These are phyloP conservation scores for Fistulifera solaris DNA, from an alignment of 108 stramenopile species.

Conservation along the genomic window DNA sequence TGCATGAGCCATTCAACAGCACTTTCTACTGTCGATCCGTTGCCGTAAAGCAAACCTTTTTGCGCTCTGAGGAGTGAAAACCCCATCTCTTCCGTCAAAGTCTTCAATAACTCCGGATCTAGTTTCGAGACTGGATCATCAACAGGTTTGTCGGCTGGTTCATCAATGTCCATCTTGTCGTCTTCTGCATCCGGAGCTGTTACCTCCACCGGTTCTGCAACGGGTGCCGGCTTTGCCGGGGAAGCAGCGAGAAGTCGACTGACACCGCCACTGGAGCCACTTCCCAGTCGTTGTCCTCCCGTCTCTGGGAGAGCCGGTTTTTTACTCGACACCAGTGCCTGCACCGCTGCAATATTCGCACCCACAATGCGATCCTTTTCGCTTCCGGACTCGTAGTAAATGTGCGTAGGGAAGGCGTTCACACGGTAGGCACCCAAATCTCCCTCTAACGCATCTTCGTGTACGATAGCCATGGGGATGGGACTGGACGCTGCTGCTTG, in stretches of 20 bases:
- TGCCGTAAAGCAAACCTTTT: constrained; percentile 74
- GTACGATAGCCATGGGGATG: constrained; percentile 44
- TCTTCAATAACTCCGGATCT: constrained; percentile 42
- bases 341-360: constrained; percentile 52
- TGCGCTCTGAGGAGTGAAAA: constrained; percentile 81
- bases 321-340: constrained; percentile 39
- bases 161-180: constrained; percentile 5
- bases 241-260: background rate
- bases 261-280: constrained; percentile 15
- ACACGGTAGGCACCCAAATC: constrained; percentile 48
- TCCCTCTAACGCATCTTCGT: constrained; percentile 59
- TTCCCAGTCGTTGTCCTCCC: constrained; percentile 57
- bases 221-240: constrained; percentile 45
- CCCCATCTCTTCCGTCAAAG: constrained; percentile 78
- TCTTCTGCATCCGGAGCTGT: constrained; percentile 1
- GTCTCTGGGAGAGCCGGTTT: constrained; percentile 14
- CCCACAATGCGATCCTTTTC: constrained; percentile 62
- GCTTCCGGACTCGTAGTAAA: constrained; percentile 23
- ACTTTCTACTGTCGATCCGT: constrained; percentile 74
- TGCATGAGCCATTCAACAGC: constrained; percentile 91
- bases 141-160: constrained; percentile 7
- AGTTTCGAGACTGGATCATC: constrained; percentile 41
- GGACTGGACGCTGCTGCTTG: constrained; percentile 20
- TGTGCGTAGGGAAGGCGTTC: constrained; percentile 75
- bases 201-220: constrained; percentile 47